Conservation (phyloP, 2,329 filamentous ascomycete species). For the Fusarium brevicatenulatum region DNA sequence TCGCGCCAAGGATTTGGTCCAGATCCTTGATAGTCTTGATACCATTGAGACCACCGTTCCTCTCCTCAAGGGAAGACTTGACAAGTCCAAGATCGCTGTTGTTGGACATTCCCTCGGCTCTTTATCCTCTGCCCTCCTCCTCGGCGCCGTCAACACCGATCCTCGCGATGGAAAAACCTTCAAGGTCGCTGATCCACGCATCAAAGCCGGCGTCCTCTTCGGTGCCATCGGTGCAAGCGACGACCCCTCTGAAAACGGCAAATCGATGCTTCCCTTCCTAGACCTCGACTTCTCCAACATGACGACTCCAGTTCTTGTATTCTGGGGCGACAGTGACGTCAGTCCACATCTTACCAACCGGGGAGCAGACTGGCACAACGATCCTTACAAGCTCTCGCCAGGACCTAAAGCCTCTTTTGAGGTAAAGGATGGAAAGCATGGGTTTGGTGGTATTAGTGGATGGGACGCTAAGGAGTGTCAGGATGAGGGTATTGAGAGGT, state of each 20-base stretch:
- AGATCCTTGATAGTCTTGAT: conserved; percentile 40
- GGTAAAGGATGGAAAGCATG: conserved; percentile 40
- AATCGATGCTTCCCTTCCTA: conserved; percentile 33
- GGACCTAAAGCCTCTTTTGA: conserved; percentile 34
- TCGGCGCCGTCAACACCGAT: conserved; percentile 39
- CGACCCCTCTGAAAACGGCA: conserved; percentile 24
- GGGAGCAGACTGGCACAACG: conserved; percentile 41
- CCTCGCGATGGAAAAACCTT: conserved; percentile 30
- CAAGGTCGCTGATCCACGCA: conserved; percentile 24
- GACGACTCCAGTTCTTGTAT: conserved; percentile 30
- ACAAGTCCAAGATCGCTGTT: conserved; percentile 37
- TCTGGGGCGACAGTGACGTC: conserved; percentile 41
- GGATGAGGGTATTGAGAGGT: conserved; percentile 40
- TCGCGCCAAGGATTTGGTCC: conserved; percentile 36
- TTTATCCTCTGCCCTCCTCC: conserved; percentile 28
- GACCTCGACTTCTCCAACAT: conserved; percentile 35
- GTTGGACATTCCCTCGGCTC: conserved; percentile 43
- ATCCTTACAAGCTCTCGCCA: conserved; percentile 33
- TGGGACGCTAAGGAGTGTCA: conserved; percentile 43
- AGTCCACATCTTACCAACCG: conserved; percentile 35
- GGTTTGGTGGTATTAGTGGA: conserved; percentile 41
- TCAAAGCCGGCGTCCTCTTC: conserved; percentile 43
- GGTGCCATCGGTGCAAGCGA: conserved; percentile 35
- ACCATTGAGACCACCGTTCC: conserved; percentile 37
- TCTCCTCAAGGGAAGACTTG: conserved; percentile 37